Evolutionary conservation across 202 grass and related monocot genomes (phyloP).

Genomic region (Zoysia matrella): DNA sequence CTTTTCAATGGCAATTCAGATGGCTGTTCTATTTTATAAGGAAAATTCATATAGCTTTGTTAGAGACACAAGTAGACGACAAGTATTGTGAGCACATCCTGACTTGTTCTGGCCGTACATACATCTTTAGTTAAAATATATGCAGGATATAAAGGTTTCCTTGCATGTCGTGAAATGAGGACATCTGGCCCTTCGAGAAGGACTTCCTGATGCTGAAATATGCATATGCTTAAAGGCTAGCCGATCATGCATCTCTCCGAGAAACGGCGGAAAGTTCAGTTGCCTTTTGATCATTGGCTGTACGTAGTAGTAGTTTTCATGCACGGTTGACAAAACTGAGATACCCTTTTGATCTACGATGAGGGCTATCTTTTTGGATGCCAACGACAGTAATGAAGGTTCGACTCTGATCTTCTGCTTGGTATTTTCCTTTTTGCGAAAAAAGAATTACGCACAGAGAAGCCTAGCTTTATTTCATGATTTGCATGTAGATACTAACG

Average conservation of each 20-base stretch:
- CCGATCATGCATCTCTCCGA: not conserved
- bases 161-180: not conserved
- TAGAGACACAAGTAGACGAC: not conserved
- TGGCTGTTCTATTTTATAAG: too few relatives aligned
- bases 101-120: not conserved
- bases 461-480: too few relatives aligned
- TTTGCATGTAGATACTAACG: too few relatives aligned
- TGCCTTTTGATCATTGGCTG: not conserved
- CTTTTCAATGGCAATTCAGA: too few relatives aligned
- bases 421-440: not conserved
- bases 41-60: not conserved
- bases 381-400: not conserved
- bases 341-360: not conserved
- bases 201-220: slow-evolving; percentile 19
- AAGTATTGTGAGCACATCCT: not conserved
- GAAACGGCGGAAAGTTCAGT: not conserved
- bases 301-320: not conserved
- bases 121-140: not conserved
- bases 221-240: not conserved
- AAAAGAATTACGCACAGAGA: not conserved
- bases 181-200: slow-evolving; percentile 7
- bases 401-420: slow-evolving; percentile 15
- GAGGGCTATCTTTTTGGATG: not conserved
- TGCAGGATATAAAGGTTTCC: not conserved
- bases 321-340: not conserved